Percentiles rank a stretch among this genome's conserved stretches.
Evolutionary conservation across 2,329 filamentous ascomycete species (phyloP).

Genomic region (Scedosporium apiospermum): DNA sequence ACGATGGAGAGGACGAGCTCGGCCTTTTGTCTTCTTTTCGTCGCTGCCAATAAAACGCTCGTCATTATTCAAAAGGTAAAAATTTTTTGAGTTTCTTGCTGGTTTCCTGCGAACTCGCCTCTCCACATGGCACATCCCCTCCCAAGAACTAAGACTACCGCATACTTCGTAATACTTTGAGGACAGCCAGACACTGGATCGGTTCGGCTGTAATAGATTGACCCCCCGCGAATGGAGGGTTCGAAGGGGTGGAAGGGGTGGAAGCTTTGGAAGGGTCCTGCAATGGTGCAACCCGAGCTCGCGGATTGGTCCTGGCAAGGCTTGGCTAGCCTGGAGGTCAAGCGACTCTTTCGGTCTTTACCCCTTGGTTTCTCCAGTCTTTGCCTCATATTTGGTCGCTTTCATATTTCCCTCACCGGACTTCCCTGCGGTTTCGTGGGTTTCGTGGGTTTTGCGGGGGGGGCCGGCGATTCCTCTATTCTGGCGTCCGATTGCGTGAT

Average conservation of each 20-base stretch:
- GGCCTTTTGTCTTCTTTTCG: constrained; percentile 3
- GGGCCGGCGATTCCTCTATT: neutral
- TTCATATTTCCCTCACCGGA: constrained; percentile 2
- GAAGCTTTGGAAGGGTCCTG: neutral
- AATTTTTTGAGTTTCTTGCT: neutral
- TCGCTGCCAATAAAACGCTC: constrained; percentile 4
- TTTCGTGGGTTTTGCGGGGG: neutral
- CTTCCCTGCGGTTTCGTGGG: neutral
- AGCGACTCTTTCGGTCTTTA: no score
- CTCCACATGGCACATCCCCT: neutral
- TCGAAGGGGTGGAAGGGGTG: neutral
- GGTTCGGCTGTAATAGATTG: neutral
- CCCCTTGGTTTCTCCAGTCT: neutral
- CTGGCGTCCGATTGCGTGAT: constrained; percentile 23
- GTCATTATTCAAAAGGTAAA: constrained; percentile 7
- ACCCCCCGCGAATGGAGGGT: neutral
- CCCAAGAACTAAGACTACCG: neutral
- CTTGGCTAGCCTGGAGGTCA: no score
- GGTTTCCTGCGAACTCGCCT: neutral
- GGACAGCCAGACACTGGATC: neutral
- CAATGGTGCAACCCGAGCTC: neutral
- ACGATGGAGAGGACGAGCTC: neutral
- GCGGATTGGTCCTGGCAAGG: neutral
- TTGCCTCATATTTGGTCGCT: neutral
- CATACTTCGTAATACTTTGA: no score